Base-by-base conservation (phyloP, 345 rosid species). In the Adansonia digitata region DNA sequence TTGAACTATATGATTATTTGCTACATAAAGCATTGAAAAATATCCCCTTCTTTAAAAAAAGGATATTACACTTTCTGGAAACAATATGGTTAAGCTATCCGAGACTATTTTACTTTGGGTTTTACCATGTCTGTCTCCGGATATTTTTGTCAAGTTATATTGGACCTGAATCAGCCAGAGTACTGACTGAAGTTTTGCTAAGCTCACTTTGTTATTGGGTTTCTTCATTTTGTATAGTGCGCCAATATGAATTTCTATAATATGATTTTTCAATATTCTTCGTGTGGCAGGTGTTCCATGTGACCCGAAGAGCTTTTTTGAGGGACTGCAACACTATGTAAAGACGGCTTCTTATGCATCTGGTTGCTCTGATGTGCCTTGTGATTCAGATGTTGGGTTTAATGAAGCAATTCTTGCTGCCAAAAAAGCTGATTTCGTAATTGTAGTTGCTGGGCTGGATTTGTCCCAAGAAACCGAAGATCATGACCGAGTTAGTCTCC, bases 391-490 rank as follows among this genome's bases (percentile, higher is more conserved):
- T 59, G 78, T 74, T 18, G 70, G 77, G 35, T 94, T 92, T 78
- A 40, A 27, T 31, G 89, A 90, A 82, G 98, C 97, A 31, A 64
- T 88, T 72, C 75, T 39, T 39, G 77, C 77, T 27, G 95, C 94
- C 74, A 79, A 82, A 82, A 82, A 57, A 67, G 93, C 90, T 7
- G 93, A 90, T 67, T 82, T 75, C 78, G 95, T 89, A 49, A 72
- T 94, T 73, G 85, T 91, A 64, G 87, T 92, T 68, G 92, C 79
- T 22, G 98, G 97, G 73, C 81, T 92, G 79, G 97, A 94, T 83
- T 82, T 88, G 76, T 80, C 97, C 20, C 97, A 91, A 77, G 97
- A 94, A 85, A 88, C 88, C 31, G 97, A 94, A 84, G 98, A 94
- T 76, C 88, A 24, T 29, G 98, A 94, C 75, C 83, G 97, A 56